Evolutionary conservation across 208 protist genomes (phyloP).

Genomic region (Trichomonas tenax): DNA sequence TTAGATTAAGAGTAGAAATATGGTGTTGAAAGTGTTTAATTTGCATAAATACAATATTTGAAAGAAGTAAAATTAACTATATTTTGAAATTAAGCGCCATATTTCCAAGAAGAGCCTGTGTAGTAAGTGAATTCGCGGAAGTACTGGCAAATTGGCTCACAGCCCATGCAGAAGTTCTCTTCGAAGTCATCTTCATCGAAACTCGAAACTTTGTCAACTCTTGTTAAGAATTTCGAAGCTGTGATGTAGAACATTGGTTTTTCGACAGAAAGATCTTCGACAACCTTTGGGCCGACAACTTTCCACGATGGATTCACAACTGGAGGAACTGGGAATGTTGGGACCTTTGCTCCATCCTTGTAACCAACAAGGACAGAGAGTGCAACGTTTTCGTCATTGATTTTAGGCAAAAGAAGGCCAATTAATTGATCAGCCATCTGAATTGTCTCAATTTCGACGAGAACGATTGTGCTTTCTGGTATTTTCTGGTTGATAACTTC

Average conservation of each 20-base stretch:
- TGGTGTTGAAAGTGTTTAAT: too few species aligned
- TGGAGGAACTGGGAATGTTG: neutral
- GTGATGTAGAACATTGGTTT: neutral
- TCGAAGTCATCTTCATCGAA: neutral
- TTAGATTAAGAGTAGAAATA: too few species aligned
- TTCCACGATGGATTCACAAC: neutral
- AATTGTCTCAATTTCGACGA: neutral
- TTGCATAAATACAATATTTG: too few species aligned
- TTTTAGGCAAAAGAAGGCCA: neutral
- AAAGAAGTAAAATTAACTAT: neutral
- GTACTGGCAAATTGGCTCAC: neutral
- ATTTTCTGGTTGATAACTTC: neutral
- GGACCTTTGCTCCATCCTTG: neutral
- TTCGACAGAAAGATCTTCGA: neutral
- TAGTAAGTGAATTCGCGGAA: conserved; percentile 12
- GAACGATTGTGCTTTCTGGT: neutral
- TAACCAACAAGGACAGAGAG: neutral
- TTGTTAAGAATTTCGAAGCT: neutral
- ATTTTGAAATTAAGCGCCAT: neutral
- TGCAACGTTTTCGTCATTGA: neutral
- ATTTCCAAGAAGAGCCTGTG: conserved; percentile 11
- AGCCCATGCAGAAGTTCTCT: neutral
- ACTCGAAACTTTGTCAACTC: neutral
- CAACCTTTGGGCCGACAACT: neutral
- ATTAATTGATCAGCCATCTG: neutral